Conservation (phyloP, 495 filamentous ascomycete genomes). For the Penicillium steckii region DNA sequence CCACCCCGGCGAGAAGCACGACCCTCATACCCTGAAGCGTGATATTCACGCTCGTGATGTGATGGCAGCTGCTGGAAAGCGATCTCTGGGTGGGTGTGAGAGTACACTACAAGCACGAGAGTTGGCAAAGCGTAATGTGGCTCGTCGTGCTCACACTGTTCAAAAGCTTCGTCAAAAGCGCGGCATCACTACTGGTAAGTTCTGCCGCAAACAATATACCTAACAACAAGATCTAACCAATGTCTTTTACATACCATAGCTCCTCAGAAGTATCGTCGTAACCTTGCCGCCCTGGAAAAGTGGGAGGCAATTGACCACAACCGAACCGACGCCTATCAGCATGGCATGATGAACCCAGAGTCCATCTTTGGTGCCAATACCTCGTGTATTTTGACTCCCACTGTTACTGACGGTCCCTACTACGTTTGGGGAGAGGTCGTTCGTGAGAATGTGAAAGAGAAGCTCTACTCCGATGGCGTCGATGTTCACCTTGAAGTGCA, state of each 20-base stretch:
- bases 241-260: conserved; percentile 10
- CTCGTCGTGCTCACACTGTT: conserved; percentile 36
- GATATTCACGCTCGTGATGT: conserved; percentile 31
- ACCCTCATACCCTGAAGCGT: conserved; percentile 30
- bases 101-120: conserved; percentile 24
- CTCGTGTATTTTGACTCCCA: conserved; percentile 54
- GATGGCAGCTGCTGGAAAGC: conserved; percentile 26
- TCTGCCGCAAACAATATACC: not conserved
- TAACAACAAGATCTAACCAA: not conserved
- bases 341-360: conserved; percentile 22
- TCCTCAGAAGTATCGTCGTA: conserved; percentile 31
- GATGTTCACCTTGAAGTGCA: conserved; percentile 47
- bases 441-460: conserved; percentile 44
- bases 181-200: conserved; percentile 45
- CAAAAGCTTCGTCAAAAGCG: conserved; percentile 48
- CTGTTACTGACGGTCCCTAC: conserved; percentile 54
- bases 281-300: conserved; percentile 35
- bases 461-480: conserved; percentile 40
- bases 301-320: conserved; percentile 56
- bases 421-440: conserved; percentile 52
- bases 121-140: conserved; percentile 33
- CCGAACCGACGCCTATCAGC: conserved; percentile 25
- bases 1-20: conserved; percentile 40
- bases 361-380: conserved; percentile 52
- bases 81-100: conserved; percentile 28